These are phyloP conservation scores for Tarenaya hassleriana DNA, from an alignment of 345 rosid genomes.

Conservation along the genomic window DNA sequence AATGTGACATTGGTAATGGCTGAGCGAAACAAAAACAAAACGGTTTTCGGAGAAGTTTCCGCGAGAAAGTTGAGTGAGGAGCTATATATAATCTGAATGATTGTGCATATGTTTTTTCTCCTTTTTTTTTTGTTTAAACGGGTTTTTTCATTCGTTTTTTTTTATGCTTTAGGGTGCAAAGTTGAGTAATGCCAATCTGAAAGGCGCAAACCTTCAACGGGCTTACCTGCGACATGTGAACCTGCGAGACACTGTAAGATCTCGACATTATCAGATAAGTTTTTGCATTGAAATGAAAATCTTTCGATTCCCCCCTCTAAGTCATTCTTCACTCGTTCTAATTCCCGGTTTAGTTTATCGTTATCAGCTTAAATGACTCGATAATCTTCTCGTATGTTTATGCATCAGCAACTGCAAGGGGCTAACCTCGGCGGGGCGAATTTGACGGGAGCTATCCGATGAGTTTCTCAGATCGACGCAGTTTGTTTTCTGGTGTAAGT, in stretches of 20 bases:
- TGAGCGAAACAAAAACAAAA: too few species aligned
- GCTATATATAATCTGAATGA: too few species aligned
- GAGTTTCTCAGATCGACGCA: too few species aligned
- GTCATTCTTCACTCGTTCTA: neutral
- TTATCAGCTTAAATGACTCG: neutral
- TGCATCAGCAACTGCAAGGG: slow-evolving; percentile 67
- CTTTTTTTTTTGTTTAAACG: too few species aligned
- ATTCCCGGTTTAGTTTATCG: neutral
- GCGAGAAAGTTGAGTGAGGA: too few species aligned
- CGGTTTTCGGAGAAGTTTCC: too few species aligned
- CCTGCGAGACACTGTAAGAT: slow-evolving; percentile 73
- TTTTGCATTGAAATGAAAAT: neutral
- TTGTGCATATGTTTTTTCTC: too few species aligned
- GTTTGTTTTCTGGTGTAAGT: too few species aligned
- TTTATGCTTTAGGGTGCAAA: slow-evolving; percentile 65
- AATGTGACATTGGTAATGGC: neutral
- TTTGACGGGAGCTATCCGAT: slow-evolving; percentile 70
- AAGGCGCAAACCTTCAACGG: slow-evolving; percentile 88
- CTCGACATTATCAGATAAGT: neutral
- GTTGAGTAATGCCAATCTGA: slow-evolving; percentile 73
- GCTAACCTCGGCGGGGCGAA: slow-evolving; percentile 90
- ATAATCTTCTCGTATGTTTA: slow-evolving; percentile 9
- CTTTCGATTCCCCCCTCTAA: too few species aligned
- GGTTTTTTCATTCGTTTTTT: too few species aligned
- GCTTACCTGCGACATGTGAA: slow-evolving; percentile 83